Evolutionary conservation across 495 filamentous ascomycete genomes (phyloP).

Genomic region (Cercophora samala): DNA sequence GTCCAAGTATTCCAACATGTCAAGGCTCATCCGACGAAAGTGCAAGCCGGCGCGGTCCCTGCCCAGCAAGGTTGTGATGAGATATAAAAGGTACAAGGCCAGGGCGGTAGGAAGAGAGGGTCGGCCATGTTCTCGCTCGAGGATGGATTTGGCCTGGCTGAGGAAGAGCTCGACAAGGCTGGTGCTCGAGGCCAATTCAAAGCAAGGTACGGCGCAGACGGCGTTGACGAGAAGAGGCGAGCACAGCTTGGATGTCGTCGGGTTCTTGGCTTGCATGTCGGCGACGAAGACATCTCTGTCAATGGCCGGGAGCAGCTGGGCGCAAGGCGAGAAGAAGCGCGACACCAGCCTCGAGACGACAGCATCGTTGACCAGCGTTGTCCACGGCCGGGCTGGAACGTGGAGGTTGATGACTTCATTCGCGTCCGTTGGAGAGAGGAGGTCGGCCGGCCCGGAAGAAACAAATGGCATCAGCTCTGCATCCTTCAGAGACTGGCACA

Average conservation of each 20-base stretch:
- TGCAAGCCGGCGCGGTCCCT: conserved; percentile 4
- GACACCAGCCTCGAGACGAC: conserved; percentile 2
- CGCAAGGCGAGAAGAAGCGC: neutral
- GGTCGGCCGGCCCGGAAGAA: neutral
- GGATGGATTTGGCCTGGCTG: neutral
- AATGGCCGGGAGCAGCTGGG: neutral
- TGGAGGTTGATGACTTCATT: neutral
- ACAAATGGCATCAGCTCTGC: neutral
- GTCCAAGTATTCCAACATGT: neutral
- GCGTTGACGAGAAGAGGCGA: conserved; percentile 6
- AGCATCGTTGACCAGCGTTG: conserved; percentile 1
- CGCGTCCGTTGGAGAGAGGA: neutral
- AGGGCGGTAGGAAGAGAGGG: neutral
- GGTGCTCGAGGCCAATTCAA: neutral
- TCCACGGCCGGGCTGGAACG: conserved; percentile 8
- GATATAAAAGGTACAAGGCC: conserved; percentile 2
- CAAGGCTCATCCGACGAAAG: conserved; percentile 2
- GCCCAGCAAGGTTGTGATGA: neutral
- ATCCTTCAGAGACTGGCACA: neutral
- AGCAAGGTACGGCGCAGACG: neutral
- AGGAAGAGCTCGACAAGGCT: neutral
- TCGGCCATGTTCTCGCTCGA: conserved; percentile 5
- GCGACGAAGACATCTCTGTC: neutral
- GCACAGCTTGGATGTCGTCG: neutral
- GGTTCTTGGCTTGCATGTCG: neutral